Percentiles rank a stretch among this genome's conserved stretches.
phyloP scores from a whole-genome alignment of 2,329 filamentous ascomycete genomes.

The Aspergillus ochraceus region DNA sequence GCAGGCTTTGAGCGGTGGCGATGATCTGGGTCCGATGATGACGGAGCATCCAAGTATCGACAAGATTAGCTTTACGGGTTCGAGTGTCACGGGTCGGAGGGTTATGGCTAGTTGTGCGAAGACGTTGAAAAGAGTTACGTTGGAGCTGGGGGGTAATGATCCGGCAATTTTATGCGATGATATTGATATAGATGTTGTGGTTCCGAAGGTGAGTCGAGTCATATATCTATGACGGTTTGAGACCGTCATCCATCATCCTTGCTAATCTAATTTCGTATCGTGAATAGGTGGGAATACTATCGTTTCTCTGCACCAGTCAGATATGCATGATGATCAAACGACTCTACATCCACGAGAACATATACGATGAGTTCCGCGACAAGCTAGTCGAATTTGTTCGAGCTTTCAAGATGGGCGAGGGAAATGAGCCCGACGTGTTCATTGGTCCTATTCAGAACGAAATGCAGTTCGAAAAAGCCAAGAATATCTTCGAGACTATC shows the following conservation, averaged over 20 bases:
- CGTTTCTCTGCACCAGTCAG: conserved; percentile 57
- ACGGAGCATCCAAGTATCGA: conserved; percentile 56
- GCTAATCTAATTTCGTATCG: not conserved
- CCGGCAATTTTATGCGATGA: conserved; percentile 56
- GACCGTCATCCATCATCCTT: not conserved
- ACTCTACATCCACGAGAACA: conserved; percentile 60
- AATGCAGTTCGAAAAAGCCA: conserved; percentile 64
- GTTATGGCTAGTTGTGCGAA: conserved; percentile 52
- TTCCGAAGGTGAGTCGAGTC: conserved; percentile 32
- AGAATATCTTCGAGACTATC: conserved; percentile 57
- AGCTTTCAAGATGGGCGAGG: conserved; percentile 38
- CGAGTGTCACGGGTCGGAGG: conserved; percentile 51
- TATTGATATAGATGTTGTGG: conserved; percentile 50
- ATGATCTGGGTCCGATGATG: conserved; percentile 55
- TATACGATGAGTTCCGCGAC: conserved; percentile 58
- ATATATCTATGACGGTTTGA: too few relatives aligned
- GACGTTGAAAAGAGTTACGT: conserved; percentile 56
- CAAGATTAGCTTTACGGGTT: conserved; percentile 62
- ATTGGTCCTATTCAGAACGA: conserved; percentile 65
- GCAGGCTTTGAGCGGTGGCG: conserved; percentile 56
- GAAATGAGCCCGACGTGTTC: conserved; percentile 45
- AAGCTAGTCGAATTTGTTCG: conserved; percentile 50
- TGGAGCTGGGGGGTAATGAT: conserved; percentile 58
- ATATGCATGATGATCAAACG: conserved; percentile 60
- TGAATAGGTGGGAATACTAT: conserved; percentile 44